phyloP scores from a whole-genome alignment of 2,329 filamentous ascomycete genomes.

The Scedosporium boydii region DNA sequence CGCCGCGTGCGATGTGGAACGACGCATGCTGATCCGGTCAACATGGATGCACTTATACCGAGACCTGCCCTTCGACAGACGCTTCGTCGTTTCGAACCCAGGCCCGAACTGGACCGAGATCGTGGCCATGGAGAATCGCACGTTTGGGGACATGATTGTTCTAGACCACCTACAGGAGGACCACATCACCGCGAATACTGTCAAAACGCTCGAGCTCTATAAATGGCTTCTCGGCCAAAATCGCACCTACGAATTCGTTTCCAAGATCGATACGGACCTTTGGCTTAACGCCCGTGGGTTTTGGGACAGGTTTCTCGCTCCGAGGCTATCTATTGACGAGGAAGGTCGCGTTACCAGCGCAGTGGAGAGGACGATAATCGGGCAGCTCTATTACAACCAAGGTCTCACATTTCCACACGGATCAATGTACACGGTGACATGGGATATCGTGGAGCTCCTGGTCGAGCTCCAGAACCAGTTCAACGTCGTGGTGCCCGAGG shows the following conservation, averaged over 20 bases:
- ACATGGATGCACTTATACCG: constrained; percentile 22
- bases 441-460: constrained; percentile 21
- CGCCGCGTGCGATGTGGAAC: constrained; percentile 17
- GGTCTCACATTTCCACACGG: constrained; percentile 21
- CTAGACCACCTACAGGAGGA: constrained; percentile 21
- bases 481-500: constrained; percentile 19
- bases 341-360: constrained; percentile 8
- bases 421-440: constrained; percentile 23
- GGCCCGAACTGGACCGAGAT: constrained; percentile 16
- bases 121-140: constrained; percentile 20
- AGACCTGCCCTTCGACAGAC: constrained; percentile 18
- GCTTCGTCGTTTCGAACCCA: constrained; percentile 23
- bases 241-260: constrained; percentile 19
- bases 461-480: constrained; percentile 15
- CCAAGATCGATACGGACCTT: constrained; percentile 23
- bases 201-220: constrained; percentile 24
- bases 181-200: constrained; percentile 21
- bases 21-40: constrained; percentile 19
- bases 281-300: constrained; percentile 22
- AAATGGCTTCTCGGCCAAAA: constrained; percentile 17
- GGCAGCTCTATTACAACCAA: constrained; percentile 17
- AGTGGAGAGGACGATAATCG: constrained; percentile 18
- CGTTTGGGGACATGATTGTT: constrained; percentile 23
- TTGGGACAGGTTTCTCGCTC: constrained; percentile 19
- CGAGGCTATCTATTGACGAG: constrained; percentile 12